Percentiles rank a stretch among this genome's conserved stretches.
Conservation (phyloP, 441 rosid species). For the Populus tomentosa region DNA sequence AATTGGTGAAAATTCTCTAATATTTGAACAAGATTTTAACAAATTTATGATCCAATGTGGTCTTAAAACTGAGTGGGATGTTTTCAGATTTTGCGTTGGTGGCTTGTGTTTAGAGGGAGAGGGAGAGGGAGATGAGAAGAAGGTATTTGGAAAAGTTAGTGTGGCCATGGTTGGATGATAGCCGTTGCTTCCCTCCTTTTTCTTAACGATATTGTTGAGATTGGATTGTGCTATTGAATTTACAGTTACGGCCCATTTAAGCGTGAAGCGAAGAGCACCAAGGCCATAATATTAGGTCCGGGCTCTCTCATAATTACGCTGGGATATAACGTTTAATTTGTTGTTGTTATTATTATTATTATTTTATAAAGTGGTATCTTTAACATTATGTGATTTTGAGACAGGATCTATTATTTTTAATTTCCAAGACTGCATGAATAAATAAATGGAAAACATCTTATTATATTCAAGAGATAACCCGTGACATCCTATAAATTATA, state of each 20-base stretch:
- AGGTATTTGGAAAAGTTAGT: background rate
- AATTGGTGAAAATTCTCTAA: slow-evolving; percentile 8
- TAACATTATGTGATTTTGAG: too few relatives aligned
- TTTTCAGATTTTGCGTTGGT: background rate
- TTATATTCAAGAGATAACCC: too few relatives aligned
- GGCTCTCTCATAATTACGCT: background rate
- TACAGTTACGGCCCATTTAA: background rate
- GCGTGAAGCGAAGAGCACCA: background rate
- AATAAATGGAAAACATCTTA: too few relatives aligned
- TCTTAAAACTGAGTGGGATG: background rate
- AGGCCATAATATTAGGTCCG: background rate
- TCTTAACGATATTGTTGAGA: background rate
- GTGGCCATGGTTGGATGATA: slow-evolving; percentile 8
- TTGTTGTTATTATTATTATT: too few relatives aligned
- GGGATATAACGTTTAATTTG: background rate
- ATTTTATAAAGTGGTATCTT: too few relatives aligned
- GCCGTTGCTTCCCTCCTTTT: background rate
- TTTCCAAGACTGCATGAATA: too few relatives aligned
- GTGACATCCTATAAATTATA: too few relatives aligned
- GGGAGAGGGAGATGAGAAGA: background rate
- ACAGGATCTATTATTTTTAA: too few relatives aligned
- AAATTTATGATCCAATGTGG: background rate
- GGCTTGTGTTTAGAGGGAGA: background rate
- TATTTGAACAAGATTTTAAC: slow-evolving; percentile 10
- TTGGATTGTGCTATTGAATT: background rate